Evolutionary conservation across 352 stramenopile genomes (phyloP).

Genomic region (Phytophthora aleatoria): DNA sequence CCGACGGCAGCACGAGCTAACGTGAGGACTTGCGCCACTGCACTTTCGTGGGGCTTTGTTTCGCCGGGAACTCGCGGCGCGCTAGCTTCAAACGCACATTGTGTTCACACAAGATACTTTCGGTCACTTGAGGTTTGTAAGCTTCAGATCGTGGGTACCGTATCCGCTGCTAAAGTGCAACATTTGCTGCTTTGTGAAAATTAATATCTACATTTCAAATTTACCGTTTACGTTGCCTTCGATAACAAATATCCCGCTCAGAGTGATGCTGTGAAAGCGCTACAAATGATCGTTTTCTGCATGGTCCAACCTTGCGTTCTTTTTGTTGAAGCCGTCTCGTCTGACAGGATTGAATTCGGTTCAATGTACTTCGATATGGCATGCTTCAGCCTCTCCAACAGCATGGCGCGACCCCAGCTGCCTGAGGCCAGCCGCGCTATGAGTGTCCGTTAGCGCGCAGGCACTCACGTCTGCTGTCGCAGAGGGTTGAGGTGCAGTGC

Average conservation of each 20-base stretch:
- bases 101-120: constrained; percentile 23
- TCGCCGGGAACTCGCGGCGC: constrained; percentile 24
- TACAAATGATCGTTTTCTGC: neutral
- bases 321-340: constrained; percentile 24
- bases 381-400: constrained; percentile 1
- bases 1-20: constrained; percentile 14
- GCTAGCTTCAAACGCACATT: constrained; percentile 12
- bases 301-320: constrained; percentile 25
- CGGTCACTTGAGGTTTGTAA: constrained; percentile 16
- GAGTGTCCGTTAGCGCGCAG: neutral
- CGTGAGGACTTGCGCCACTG: constrained; percentile 22
- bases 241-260: neutral
- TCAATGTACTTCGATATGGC: constrained; percentile 4
- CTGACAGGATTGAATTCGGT: constrained; percentile 12
- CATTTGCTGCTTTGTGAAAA: neutral
- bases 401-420: neutral
- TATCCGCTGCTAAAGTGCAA: neutral
- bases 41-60: constrained; percentile 6
- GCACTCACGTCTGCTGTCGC: constrained; percentile 1
- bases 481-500: no score
- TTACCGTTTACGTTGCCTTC: no score
- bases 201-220: neutral
- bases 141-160: neutral
- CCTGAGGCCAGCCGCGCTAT: neutral
- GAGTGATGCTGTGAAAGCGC: neutral